A percentile compares a stretch with the other conserved stretches of the same genome.
phyloP scores from a whole-genome alignment of 2,329 filamentous ascomycete species.

The Podosphaera aphanis region DNA sequence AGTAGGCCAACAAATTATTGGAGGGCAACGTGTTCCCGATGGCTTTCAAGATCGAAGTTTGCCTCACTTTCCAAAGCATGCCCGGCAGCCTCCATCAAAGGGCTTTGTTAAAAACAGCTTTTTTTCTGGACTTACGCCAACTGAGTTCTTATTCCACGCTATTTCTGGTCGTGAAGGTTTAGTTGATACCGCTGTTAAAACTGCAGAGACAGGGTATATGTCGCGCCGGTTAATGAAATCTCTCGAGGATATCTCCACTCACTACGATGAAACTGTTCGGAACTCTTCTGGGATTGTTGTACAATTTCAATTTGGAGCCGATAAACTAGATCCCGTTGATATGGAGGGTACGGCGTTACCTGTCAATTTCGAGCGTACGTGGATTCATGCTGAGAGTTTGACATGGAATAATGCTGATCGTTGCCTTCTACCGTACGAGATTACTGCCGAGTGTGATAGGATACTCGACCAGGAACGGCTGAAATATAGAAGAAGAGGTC shows the following conservation, averaged over 20 bases:
- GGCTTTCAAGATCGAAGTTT: constrained; percentile 90
- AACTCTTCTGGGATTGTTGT: constrained; percentile 76
- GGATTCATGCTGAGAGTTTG: constrained; percentile 51
- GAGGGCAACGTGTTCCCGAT: constrained; percentile 73
- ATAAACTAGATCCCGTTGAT: constrained; percentile 84
- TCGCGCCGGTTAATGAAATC: constrained; percentile 95
- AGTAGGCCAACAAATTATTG: constrained; percentile 95
- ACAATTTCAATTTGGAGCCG: constrained; percentile 92
- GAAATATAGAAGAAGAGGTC: constrained; percentile 35
- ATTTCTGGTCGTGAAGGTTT: constrained; percentile 96
- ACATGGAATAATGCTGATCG: constrained; percentile 61
- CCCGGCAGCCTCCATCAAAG: constrained; percentile 77
- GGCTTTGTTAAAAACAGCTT: constrained; percentile 96
- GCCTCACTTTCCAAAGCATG: constrained; percentile 86
- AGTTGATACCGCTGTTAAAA: constrained; percentile 97
- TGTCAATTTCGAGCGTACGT: constrained; percentile 79
- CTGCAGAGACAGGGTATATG: constrained; percentile 97
- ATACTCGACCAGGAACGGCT: constrained; percentile 44
- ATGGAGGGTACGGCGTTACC: constrained; percentile 91
- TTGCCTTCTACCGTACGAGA: constrained; percentile 51
- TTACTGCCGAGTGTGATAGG: constrained; percentile 41
- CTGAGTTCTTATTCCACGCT: constrained; percentile 93
- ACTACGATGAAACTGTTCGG: constrained; percentile 85
- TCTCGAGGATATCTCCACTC: constrained; percentile 74
- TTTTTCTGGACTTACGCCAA: constrained; percentile 72